These are phyloP conservation scores for Penicillium expansum DNA, from an alignment of 2,329 filamentous ascomycete genomes.

Conservation along the genomic window DNA sequence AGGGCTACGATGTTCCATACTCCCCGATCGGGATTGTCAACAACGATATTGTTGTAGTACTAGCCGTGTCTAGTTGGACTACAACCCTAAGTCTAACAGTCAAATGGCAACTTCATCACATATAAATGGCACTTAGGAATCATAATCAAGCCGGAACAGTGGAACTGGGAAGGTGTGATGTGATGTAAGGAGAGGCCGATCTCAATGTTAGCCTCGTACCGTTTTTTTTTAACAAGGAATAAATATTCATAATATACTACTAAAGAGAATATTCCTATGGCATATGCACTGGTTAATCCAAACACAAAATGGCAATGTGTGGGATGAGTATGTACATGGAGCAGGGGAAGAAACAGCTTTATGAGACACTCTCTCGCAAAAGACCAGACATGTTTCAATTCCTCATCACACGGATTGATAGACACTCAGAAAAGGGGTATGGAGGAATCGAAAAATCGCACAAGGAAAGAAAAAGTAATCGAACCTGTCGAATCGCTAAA, in stretches of 20 bases:
- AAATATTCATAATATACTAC: background rate
- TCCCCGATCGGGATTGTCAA: no score
- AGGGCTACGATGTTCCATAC: background rate
- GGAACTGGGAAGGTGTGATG: background rate
- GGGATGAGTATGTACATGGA: background rate
- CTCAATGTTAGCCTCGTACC: background rate
- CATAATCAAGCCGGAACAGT: background rate
- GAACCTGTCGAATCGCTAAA: slow-evolving; percentile 4
- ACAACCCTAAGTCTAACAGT: background rate
- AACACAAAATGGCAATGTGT: background rate
- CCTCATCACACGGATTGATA: background rate
- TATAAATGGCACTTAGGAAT: background rate
- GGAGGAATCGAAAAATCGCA: background rate
- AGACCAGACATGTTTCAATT: background rate
- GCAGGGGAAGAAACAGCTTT: no score
- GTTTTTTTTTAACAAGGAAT: background rate
- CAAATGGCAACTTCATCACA: no score
- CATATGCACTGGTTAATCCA: background rate
- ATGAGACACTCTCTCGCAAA: no score
- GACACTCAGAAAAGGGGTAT: background rate
- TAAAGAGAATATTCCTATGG: no score
- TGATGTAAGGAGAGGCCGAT: background rate
- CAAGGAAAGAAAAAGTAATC: background rate
- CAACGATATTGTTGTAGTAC: no score
- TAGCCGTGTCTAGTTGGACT: no score